Base-by-base conservation (phyloP, 2,329 filamentous ascomycete genomes). In the Cladosporium sphaerospermum region DNA sequence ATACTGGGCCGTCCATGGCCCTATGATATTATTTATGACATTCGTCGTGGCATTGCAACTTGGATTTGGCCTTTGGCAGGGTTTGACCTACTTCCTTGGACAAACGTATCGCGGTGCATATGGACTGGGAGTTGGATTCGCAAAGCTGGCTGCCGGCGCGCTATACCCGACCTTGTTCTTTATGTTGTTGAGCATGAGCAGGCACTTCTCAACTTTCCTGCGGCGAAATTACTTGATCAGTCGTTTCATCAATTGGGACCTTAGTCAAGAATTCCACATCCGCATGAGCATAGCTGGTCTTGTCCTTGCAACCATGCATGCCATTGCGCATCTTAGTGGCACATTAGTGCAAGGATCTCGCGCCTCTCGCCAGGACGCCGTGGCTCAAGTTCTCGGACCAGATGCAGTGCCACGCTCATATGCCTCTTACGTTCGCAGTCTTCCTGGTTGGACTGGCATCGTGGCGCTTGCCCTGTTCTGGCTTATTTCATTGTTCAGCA, bases 151-250 rank as follows among this genome's bases (percentile, higher is more conserved):
- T 41, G 78, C 79, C 9, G 80, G 80, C 3, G 74, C 76, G 0
- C 59, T 82, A 1, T 82, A 81, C 45, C 78, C 78, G 14, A 81
- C 78, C 1, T 73, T 82, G 53, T 81, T 81, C 66, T 81, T 82
- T 58, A 69, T 82, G 53, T 70, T 82, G 6, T 66, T 82, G 4
- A 80, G 77, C 59, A 82, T 82, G 79, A 80, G 76, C 11, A 69
- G 79, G 28, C 80, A 78, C 66, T 72, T 80, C 16, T 74, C 78
- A 2, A 82, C 79, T 0, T 75, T 74, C 51, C 62, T 80, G 37
- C 71, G 78, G 13, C 67, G 74, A n/a, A 78, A 71, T 9, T 78
- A 78, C 56, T 68, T 72, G 50, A 66, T 81, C 54, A 79, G 76
- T 2, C 71, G 76, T 0, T 78, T 82, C 63, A 69, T 81, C 64